phyloP scores from a whole-genome alignment of 1,139 yeast genomes.

The Saccharomyces pastorianus region DNA sequence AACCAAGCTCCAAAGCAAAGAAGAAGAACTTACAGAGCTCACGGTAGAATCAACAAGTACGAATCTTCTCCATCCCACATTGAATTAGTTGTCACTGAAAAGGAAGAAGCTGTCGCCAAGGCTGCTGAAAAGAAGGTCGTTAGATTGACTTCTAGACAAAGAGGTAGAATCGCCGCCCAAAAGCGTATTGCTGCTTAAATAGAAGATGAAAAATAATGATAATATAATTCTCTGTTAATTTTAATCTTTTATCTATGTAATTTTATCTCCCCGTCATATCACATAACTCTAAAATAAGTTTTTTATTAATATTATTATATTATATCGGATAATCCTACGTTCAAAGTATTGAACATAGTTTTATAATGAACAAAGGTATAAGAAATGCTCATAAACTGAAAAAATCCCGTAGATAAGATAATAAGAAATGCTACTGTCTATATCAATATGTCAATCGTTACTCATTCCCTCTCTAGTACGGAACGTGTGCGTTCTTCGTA shows the following conservation, averaged over 20 bases:
- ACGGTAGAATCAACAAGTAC: constrained; percentile 99
- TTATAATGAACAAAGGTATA: background rate
- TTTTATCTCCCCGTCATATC: background rate
- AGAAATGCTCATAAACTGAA: background rate
- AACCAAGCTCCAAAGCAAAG: constrained; percentile 99
- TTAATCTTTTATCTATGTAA: constrained; percentile 1
- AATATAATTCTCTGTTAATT: background rate
- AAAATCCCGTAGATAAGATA: background rate
- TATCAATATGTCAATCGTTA: background rate
- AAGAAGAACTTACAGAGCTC: constrained; percentile 99
- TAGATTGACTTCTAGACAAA: constrained; percentile 73
- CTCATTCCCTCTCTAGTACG: background rate
- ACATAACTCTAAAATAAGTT: background rate
- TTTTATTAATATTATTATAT: background rate
- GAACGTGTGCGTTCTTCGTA: background rate
- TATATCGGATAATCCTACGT: background rate
- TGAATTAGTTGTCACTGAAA: constrained; percentile 94
- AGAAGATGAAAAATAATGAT: constrained; percentile 1
- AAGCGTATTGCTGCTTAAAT: constrained; percentile 54
- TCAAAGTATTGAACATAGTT: background rate
- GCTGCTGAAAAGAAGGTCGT: constrained; percentile 77
- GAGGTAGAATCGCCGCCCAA: constrained; percentile 84
- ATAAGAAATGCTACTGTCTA: background rate
- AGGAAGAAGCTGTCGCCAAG: constrained; percentile 89
- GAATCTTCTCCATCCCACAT: constrained; percentile 98